phyloP scores from a whole-genome alignment of 2,329 filamentous ascomycete species.

The Bimuria novae-zelandiae region DNA sequence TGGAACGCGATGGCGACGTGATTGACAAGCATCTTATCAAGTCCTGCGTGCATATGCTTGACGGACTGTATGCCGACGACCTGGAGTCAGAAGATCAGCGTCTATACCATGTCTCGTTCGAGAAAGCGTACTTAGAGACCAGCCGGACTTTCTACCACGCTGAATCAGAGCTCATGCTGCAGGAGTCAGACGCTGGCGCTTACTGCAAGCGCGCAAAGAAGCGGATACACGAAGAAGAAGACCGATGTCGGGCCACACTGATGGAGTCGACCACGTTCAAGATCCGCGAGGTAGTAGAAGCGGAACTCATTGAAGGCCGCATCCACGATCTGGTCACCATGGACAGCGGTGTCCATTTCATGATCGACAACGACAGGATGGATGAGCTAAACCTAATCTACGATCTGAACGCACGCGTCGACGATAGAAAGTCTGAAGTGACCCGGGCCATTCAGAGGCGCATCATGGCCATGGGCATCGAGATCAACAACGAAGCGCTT shows the following conservation, averaged over 20 bases:
- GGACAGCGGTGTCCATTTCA: slow-evolving; percentile 83
- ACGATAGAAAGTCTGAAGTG: slow-evolving; percentile 71
- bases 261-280: slow-evolving; percentile 73
- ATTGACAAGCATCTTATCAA: slow-evolving; percentile 84
- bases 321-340: slow-evolving; percentile 82
- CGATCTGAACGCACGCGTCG: slow-evolving; percentile 75
- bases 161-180: slow-evolving; percentile 76
- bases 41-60: slow-evolving; percentile 86
- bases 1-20: slow-evolving; percentile 88
- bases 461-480: slow-evolving; percentile 77
- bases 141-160: slow-evolving; percentile 74
- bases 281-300: slow-evolving; percentile 77
- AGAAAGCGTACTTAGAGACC: slow-evolving; percentile 73
- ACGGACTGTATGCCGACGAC: slow-evolving; percentile 81
- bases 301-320: slow-evolving; percentile 76
- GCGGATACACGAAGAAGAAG: slow-evolving; percentile 78
- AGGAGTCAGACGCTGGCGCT: slow-evolving; percentile 76
- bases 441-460: slow-evolving; percentile 73
- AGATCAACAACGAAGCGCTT: slow-evolving; percentile 74
- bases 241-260: slow-evolving; percentile 81
- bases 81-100: slow-evolving; percentile 78
- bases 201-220: slow-evolving; percentile 79
- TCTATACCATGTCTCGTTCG: slow-evolving; percentile 82
- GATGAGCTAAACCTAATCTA: slow-evolving; percentile 83
- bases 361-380: slow-evolving; percentile 90